Evolutionary conservation across 495 filamentous ascomycete species (phyloP), one percentile per base, ranked within the genome.

Genomic region (Chaetomium tenue): DNA sequence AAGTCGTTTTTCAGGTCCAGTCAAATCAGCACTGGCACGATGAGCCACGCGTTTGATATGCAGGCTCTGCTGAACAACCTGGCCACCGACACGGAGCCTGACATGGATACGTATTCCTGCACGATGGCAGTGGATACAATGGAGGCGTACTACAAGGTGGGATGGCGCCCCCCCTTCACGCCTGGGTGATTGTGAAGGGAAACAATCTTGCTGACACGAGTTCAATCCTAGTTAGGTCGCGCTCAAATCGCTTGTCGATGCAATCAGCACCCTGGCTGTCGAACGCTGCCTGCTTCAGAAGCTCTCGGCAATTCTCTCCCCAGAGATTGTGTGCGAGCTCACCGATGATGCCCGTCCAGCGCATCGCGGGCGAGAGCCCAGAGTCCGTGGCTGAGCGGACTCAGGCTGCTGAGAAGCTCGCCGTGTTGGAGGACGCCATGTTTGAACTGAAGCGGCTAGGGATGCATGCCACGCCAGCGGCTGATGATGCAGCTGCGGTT

Each of bases 61-160:
- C 51, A 47, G 0, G 4, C n/a, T 4, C 8, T 63, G 0, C 44
- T 63, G 0, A 28, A 51, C n/a, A 42, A 5, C n/a, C 22, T 63
- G 30, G 42, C 61, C 1, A n/a, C 7, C 1, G 0, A 50, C 30
- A 25, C 44, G 52, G 61, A 63, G 53, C 61, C 54, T n/a, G 61
- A 63, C 23, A 63, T 63, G 61, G 61, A 63, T 8, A 48, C 20
- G 9, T 63, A 63, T 25, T 50, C 61, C 15, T 63, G 61, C 61
- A 48, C 61, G 12, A 57, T 63, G 44, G 61, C 61, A 26, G n/a
- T 42, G 12, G 61, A 63, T 44, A 58, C 23, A 20, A 63, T 63
- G 61, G 53, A 63, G 40, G 52, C 61, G 3, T 63, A 58, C 5
- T 63, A 63, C 61, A 63, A 63, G 54, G 61, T 58, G n/a, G 51